Base-by-base conservation (phyloP, 1,284 basidiomycete genomes). In the Sphaerobolus stellatus region DNA sequence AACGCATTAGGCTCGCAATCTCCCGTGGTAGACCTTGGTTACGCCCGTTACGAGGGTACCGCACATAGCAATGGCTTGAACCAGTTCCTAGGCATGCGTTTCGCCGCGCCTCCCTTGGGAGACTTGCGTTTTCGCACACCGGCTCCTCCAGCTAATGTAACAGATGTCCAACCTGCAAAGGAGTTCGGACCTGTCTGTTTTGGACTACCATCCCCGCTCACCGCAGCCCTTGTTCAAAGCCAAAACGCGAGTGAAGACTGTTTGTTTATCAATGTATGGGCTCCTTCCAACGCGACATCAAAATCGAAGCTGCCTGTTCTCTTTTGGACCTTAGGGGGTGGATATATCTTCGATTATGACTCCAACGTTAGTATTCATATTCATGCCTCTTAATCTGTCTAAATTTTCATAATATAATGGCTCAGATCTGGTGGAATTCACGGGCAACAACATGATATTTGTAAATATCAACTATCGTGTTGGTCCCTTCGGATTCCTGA, bases 261-360 rank as follows among this genome's bases (percentile, higher is more conserved):
- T 56, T 62, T 75, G 14, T 66, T 65, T 49, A 44, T 74, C 40
- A 74, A 74, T 59, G 61, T 75, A 7, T 73, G 60, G 55, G 70
- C 70, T 1, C 62, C 69, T 3, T 58, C 71, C 2, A 62, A 62
- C 14, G 27, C 61, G 3, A 49, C 59, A 7, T 30, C 53, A n/a
- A 50, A 50, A 4, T 57, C 52, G 3, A 59, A 59, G 8, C 54
- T 67, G 40, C 71, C 73, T 1, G 68, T 75, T 18, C 61, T 71
- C 6, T 52, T 70, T 8, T 72, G 66, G 61, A 67, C 72, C 36
- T 66, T 70, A 57, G 73, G 73, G 2, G 73, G 72, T 28, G 62
- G 59, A 8, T 72, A 69, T 56, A 57, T 54, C 27, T 18, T 46
- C 61, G 28, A 49, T 51, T 41, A 16, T 18, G 14, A 56, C 48